These are phyloP conservation scores for Saccharomycopsis guyanensis DNA, from an alignment of 805 yeast genomes.

Conservation along the genomic window DNA sequence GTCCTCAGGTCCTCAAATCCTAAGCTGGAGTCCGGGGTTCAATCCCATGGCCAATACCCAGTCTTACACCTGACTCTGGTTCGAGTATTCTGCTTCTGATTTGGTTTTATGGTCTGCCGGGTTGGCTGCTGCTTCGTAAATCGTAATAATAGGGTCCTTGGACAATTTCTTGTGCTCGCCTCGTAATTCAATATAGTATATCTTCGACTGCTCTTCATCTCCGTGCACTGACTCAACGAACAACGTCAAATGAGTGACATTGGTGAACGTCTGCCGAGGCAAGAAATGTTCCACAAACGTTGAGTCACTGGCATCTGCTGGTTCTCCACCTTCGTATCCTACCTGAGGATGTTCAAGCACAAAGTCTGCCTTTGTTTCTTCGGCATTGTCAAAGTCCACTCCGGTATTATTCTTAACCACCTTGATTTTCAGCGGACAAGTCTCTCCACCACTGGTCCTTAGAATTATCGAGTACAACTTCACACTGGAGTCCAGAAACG, in stretches of 20 bases:
- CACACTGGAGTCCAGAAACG: slow-evolving; percentile 62
- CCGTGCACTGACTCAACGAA: slow-evolving; percentile 63
- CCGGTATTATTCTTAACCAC: slow-evolving; percentile 62
- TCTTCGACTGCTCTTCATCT: slow-evolving; percentile 47
- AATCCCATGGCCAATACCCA: no score
- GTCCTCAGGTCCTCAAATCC: no score
- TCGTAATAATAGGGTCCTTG: slow-evolving; percentile 64
- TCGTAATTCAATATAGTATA: slow-evolving; percentile 70
- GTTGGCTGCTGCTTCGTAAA: slow-evolving; percentile 88
- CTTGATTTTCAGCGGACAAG: slow-evolving; percentile 63
- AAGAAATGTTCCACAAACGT: slow-evolving; percentile 75
- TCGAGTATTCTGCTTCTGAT: neutral
- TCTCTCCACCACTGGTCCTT: slow-evolving; percentile 50
- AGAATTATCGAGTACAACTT: slow-evolving; percentile 67
- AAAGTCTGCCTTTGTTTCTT: slow-evolving; percentile 41
- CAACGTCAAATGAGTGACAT: slow-evolving; percentile 57
- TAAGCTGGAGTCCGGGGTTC: no score
- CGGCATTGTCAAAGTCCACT: slow-evolving; percentile 66
- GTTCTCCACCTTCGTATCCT: slow-evolving; percentile 39
- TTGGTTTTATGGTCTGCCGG: slow-evolving; percentile 71
- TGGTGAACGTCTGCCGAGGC: slow-evolving; percentile 68
- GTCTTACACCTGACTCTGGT: no score
- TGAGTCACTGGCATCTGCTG: slow-evolving; percentile 30
- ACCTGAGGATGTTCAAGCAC: slow-evolving; percentile 56
- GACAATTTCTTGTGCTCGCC: slow-evolving; percentile 56